phyloP scores from a whole-genome alignment of 1,139 yeast genomes.

The Cylindricascospora bacillispora region DNA sequence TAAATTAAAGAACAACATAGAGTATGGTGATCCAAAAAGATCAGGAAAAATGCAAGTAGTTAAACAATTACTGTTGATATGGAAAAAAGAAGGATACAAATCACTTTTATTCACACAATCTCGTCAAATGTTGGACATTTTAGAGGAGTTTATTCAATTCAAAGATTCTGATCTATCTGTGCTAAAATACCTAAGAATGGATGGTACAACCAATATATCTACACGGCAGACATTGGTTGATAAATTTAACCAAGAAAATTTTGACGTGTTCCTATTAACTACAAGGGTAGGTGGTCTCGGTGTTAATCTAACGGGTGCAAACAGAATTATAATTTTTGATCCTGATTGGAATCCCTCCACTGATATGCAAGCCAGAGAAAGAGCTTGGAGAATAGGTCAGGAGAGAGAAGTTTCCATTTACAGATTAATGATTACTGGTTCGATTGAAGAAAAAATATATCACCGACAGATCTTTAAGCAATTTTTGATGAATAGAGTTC shows the following conservation, averaged over 20 bases:
- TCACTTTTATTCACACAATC: slow-evolving; percentile 83
- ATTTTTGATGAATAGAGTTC: slow-evolving; percentile 79
- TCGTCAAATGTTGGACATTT: slow-evolving; percentile 81
- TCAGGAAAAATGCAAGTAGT: slow-evolving; percentile 92
- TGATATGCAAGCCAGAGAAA: slow-evolving; percentile 89
- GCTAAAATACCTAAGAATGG: slow-evolving; percentile 69
- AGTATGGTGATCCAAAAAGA: slow-evolving; percentile 53
- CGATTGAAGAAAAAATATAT: slow-evolving; percentile 92
- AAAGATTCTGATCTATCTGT: slow-evolving; percentile 29
- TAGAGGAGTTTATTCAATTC: slow-evolving; percentile 51
- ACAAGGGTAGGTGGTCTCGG: slow-evolving; percentile 96
- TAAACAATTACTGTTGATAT: slow-evolving; percentile 55
- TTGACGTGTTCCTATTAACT: slow-evolving; percentile 64
- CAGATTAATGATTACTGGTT: slow-evolving; percentile 84
- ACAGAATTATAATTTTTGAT: slow-evolving; percentile 83
- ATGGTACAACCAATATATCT: slow-evolving; percentile 78
- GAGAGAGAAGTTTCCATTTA: slow-evolving; percentile 88
- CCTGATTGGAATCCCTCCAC: slow-evolving; percentile 99
- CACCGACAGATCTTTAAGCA: slow-evolving; percentile 96
- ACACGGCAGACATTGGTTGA: slow-evolving; percentile 72
- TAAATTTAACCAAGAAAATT: slow-evolving; percentile 50
- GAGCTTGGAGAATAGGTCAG: slow-evolving; percentile 97
- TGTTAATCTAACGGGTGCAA: slow-evolving; percentile 89
- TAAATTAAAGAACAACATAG: slow-evolving; percentile 29
- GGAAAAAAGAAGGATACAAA: slow-evolving; percentile 71